phyloP scores from a whole-genome alignment of 352 stramenopile species.

The Phytophthora crassamura region DNA sequence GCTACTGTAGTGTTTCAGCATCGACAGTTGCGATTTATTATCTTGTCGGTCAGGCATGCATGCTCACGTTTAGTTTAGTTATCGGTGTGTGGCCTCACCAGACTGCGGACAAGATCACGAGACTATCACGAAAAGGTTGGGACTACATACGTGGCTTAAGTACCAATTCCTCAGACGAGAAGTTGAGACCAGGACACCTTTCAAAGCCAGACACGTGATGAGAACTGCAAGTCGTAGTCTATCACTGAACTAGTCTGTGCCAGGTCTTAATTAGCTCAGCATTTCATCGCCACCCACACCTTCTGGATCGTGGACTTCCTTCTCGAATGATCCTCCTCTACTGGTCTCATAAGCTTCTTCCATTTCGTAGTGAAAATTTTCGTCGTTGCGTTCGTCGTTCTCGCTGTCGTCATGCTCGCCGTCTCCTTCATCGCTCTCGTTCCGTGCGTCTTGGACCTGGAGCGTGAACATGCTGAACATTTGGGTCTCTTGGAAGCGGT shows the following conservation, averaged over 20 bases:
- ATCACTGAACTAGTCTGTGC: not conserved
- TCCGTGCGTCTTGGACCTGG: conserved; percentile 43
- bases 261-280: not conserved
- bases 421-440: conserved; percentile 38
- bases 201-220: too few relatives aligned
- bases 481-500: conserved; percentile 76
- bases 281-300: not conserved
- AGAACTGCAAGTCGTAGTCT: not conserved
- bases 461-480: conserved; percentile 85
- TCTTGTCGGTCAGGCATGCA: not conserved
- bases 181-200: too few relatives aligned
- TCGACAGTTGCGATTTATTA: not conserved
- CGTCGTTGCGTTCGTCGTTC: conserved; percentile 32
- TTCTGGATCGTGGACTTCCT: not conserved
- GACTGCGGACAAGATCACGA: too few relatives aligned
- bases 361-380: conserved; percentile 31
- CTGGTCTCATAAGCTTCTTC: conserved; percentile 10
- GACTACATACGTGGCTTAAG: too few relatives aligned
- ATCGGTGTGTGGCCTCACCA: too few relatives aligned
- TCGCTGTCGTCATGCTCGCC: conserved; percentile 39
- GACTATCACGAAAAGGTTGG: too few relatives aligned
- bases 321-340: not conserved
- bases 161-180: too few relatives aligned
- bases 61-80: not conserved
- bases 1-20: not conserved